Evolutionary conservation across 2,329 filamentous ascomycete genomes (phyloP), one percentile per base, ranked within the genome.

Genomic region (Diplocarpon rosae): DNA sequence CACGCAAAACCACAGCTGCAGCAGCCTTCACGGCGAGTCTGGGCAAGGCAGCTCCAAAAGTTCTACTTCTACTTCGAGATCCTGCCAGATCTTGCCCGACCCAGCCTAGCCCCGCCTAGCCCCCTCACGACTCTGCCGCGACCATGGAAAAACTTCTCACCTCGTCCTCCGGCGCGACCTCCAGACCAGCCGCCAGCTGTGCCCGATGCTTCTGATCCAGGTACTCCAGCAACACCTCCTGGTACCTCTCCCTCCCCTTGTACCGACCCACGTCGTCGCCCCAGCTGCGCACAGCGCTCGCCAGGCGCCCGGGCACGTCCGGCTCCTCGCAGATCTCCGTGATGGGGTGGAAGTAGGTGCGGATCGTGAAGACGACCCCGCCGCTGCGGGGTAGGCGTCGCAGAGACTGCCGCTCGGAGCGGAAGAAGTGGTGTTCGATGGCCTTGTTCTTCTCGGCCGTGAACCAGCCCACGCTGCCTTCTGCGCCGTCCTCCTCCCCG

Each of bases 221-320:
- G 63, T 81, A 93, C 61, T 86, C 80, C 48, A 93, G 63, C 58
- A 93, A 55, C 0, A 90, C 79, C 20, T 80, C 75, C 15, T 71
- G 74, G 62, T 88, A 93, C 65, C 72, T 76, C 52, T 85, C 82
- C 59, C 72, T 78, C 0, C 87, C 85, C 66, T 92, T 92, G 60
- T 94, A 93, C 53, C 66, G 67, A 13, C 74, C 73, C 7, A 92
- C 85, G 64, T 87, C 80, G 35, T 82, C 77, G 1, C 81, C 84
- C 86, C 86, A 92, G 61, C 85, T 90, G 32, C 86, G 69, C 3
- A 93, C 66, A 5, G 84, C 85, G 54, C 81, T 85, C 2, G 86
- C 86, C 56, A 93, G 62, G 29, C 86, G 64, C 0, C 86, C 85
- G 0, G 86, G 85, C 0, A 93, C 85, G 60, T 84, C 85, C 14